Evolutionary conservation across 2,329 filamentous ascomycete species (phyloP), one percentile per base, ranked within the genome.

Genomic region (Sordariomycetes sp.): DNA sequence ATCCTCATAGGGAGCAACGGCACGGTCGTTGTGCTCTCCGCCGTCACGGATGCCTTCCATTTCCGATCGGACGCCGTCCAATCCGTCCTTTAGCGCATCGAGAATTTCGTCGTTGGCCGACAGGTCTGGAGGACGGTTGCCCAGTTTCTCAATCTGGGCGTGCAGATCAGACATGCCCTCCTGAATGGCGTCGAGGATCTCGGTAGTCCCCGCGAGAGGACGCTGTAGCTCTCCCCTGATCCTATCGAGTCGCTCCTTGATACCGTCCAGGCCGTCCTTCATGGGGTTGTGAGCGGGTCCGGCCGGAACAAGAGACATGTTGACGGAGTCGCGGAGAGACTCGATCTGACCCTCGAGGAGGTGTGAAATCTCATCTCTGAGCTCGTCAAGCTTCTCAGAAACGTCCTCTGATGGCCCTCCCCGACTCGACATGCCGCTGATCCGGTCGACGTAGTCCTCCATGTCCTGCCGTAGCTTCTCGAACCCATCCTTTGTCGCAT

Each of bases 21-120:
- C 80, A 34, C 71, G 73, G 53, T 76, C 76, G 14, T 50, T 50
- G 8, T 50, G 20, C 50, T 73, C 74, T 46, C 70, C 70, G 61
- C 67, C 72, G 50, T 71, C 73, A n/a, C 88, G 88, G 46, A 97
- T 77, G 22, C 79, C 79, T 59, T 91, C 88, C 62, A 97, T 89
- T 54, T 97, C 92, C 1, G 82, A 79, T 57, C 86, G 85, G 18
- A 97, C 79, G 46, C 80, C 81, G 51, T 88, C 85, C 10, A 97
- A 76, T 0, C 91, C 92, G n/a, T 85, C 80, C 68, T 88, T 95
- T 59, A 97, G 79, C 0, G 89, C 90, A 60, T 96, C 89, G 1
- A 97, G 78, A 57, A 97, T 92, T 71, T 97, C 91, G 62, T 96
- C 89, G 60, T 89, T 93, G 59, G 90, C 86, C 0, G 88, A 92